A percentile compares a stretch with the other conserved stretches of the same genome.
Conservation (phyloP, 345 rosid genomes). For the Anacardium occidentale region DNA sequence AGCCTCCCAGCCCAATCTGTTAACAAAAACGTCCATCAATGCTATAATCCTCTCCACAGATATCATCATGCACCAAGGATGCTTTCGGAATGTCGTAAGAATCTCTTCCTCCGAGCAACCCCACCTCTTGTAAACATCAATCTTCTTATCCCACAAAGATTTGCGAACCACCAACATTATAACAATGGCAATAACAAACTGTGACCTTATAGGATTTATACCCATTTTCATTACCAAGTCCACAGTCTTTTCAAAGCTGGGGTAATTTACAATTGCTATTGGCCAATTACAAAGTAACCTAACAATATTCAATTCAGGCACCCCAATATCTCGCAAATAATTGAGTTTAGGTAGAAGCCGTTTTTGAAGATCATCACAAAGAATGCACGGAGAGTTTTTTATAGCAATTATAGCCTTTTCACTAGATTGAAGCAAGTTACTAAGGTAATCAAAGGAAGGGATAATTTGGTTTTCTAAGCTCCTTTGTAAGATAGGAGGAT, state of each 20-base stretch:
- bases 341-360: not conserved
- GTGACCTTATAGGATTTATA: slow-evolving; percentile 11
- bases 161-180: not conserved
- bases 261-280: not conserved
- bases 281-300: not conserved
- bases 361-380: not conserved
- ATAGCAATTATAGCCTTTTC: not conserved
- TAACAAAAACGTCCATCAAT: slow-evolving; percentile 19
- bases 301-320: slow-evolving; percentile 11
- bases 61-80: not conserved
- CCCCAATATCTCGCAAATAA: slow-evolving; percentile 18
- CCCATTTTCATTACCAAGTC: slow-evolving; percentile 29
- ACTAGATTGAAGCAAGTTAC: slow-evolving; percentile 10
- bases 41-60: slow-evolving; percentile 18
- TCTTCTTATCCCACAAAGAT: slow-evolving; percentile 19
- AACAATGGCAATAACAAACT: slow-evolving; percentile 22
- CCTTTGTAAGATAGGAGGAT: not conserved
- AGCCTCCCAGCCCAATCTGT: slow-evolving; percentile 18
- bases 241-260: slow-evolving; percentile 11
- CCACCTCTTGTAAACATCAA: slow-evolving; percentile 28
- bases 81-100: slow-evolving; percentile 11
- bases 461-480: slow-evolving; percentile 21
- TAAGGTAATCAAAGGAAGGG: slow-evolving; percentile 3
- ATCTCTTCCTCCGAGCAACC: slow-evolving; percentile 33
- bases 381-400: not conserved